Base-by-base conservation (phyloP, 306 rosid genomes). In the Mucuna pruriens region DNA sequence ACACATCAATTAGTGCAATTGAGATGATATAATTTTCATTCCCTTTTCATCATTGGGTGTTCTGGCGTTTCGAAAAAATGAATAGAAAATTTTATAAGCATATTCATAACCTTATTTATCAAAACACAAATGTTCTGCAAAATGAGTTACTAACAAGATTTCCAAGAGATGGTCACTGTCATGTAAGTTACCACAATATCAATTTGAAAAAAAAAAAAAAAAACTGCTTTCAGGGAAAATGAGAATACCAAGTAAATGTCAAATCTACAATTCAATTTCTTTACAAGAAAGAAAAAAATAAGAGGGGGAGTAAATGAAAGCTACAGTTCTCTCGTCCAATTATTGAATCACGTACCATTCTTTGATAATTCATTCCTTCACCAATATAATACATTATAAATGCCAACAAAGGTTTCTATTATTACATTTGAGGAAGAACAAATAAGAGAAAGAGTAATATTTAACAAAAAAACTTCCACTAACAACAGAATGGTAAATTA, bases 401-500 rank as follows among this genome's bases (percentile, higher is more conserved):
- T 76, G 74, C 20, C 78, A 64, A 58, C 52, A 66, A 80, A 67
- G 49, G 54, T 57, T 64, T 80, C 62, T 79, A 77, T 38, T 19
- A 66, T 80, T 58, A 86, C 85, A 80, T 20, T 72, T 79, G 75
- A 51, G 60, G 70, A 65, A 74, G 51, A 79, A 79, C 29, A 79
- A 69, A 51, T 70, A 67, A 71, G 66, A 74, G 80, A 52, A 81
- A 76, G 60, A 80, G 79, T 38, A 55, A 15, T 64, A 29, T 70
- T 83, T 55, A 38, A 71, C 75, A 62, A 80, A 39, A 80, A 39
- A 72, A 45, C 64, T 57, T 49, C 13, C 75, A 84, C 38, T 23
- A 46, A 80, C 66, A 76, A 71, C 48, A 26, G 10, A 65, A 58
- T 63, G 64, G 62, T 40, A 81, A 61, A 61, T 44, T 25, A 83